Evolutionary conservation across 2,329 filamentous ascomycete species (phyloP).

Genomic region (Iodosphaeria phyllophila): DNA sequence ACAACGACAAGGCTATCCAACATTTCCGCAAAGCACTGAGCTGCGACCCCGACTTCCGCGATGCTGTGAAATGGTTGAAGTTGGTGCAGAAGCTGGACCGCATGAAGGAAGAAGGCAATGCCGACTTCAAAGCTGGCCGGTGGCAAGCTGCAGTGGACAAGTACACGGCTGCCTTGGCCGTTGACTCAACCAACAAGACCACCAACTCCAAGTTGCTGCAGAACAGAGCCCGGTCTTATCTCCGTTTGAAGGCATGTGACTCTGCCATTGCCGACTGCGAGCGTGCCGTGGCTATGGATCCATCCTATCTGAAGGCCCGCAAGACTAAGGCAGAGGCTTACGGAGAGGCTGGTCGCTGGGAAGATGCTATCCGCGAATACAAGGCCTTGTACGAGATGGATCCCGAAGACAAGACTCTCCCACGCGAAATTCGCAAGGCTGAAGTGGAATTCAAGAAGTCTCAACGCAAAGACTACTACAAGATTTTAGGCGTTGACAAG

Average conservation of each 20-base stretch:
- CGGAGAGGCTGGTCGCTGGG: slow-evolving; percentile 75
- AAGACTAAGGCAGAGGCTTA: slow-evolving; percentile 88
- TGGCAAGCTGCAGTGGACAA: slow-evolving; percentile 69
- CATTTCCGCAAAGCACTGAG: slow-evolving; percentile 79
- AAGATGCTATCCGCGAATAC: slow-evolving; percentile 75
- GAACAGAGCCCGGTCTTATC: slow-evolving; percentile 75
- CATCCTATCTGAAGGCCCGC: slow-evolving; percentile 72
- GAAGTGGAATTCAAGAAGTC: slow-evolving; percentile 96
- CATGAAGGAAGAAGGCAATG: slow-evolving; percentile 87
- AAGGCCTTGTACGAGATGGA: slow-evolving; percentile 73
- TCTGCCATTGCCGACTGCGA: slow-evolving; percentile 75
- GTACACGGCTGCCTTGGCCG: slow-evolving; percentile 64
- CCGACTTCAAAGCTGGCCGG: slow-evolving; percentile 68
- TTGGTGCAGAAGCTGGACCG: slow-evolving; percentile 82
- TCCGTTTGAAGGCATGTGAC: slow-evolving; percentile 68
- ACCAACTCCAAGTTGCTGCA: slow-evolving; percentile 91
- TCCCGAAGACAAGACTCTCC: slow-evolving; percentile 61
- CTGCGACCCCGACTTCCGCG: slow-evolving; percentile 81
- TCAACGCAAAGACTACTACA: slow-evolving; percentile 96
- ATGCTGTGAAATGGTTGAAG: slow-evolving; percentile 73
- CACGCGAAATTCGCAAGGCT: slow-evolving; percentile 72
- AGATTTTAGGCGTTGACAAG: slow-evolving; percentile 80
- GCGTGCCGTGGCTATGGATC: slow-evolving; percentile 63
- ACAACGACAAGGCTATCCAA: slow-evolving; percentile 86
- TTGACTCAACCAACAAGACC: slow-evolving; percentile 76